Evolutionary conservation across 495 filamentous ascomycete genomes (phyloP), one percentile per base, ranked within the genome.

Genomic region (Xylaria flabelliformis): DNA sequence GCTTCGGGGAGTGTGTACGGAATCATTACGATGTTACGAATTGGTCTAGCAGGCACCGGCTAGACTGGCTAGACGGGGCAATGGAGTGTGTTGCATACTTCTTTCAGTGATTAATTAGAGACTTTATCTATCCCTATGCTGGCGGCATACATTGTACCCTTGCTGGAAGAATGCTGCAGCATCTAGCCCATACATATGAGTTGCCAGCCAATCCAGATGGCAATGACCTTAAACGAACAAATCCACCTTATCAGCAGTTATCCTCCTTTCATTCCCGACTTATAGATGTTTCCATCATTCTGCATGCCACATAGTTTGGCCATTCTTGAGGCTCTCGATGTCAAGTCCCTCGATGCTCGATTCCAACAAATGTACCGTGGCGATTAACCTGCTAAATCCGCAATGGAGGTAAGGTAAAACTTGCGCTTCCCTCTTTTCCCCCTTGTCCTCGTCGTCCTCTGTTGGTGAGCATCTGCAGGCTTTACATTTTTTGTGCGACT

Each of bases 31-130:
- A 46, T 13, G 39, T 69, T n/a, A 42, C 21, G 34, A 24, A 48
- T 62, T 50, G 10, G 21, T 62, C 17, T 46, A 15, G 24, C 19
- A 36, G 21, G 39, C n/a, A 61, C 17, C 7, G 12, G 19, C 17
- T 69, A 59, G 41, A 51, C 61, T 12, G 67, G 21, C 41, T 59
- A 69, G 55, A 62, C 26, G 8, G 36, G 67, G 42, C 24, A 24
- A 36, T 36, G 34, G 50, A 10, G 21, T 58, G 24, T 55, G 21
- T 68, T 68, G 19, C 50, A 56, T 68, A 8, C 8, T 44, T 6
- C 19, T 13, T 36, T 48, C 29, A 21, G 4, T 51, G 26, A 50
- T 65, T 17, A 34, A 50, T 21, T 50, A 32, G 39, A 12, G 21
- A 4, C 39, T 51, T 24, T 64, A 19, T 50, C 13, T 65, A 13